Percentiles rank a stretch among this genome's conserved stretches.
Conservation (phyloP, 345 rosid genomes). For the Nephelium lappaceum region DNA sequence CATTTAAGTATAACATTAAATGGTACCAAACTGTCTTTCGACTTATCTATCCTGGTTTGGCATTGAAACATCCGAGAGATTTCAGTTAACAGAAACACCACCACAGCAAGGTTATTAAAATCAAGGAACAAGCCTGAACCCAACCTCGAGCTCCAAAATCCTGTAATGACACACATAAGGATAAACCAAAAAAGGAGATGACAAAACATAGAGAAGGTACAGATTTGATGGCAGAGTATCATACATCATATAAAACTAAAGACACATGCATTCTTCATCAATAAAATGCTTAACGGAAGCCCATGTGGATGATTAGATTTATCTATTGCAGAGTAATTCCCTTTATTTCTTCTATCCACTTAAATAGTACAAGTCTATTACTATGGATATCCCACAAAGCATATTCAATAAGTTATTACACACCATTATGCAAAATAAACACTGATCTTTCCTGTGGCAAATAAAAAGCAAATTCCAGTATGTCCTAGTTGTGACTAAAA, state of each 20-base stretch:
- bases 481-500: not conserved
- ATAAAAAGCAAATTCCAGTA: not conserved
- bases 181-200: not conserved
- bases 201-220: conserved; percentile 3
- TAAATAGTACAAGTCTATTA: not conserved
- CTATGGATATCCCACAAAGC: not conserved
- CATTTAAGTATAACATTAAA: conserved; percentile 18
- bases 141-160: conserved; percentile 32
- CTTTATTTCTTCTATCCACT: not conserved
- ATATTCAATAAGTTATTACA: not conserved
- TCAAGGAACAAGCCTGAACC: conserved; percentile 18
- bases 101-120: conserved; percentile 34
- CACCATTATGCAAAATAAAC: not conserved
- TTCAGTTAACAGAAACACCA: conserved; percentile 36
- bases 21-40: conserved; percentile 17
- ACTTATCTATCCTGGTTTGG: conserved; percentile 10
- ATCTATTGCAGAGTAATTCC: not conserved
- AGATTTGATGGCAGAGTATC: not conserved
- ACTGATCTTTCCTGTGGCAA: not conserved
- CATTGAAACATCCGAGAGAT: conserved; percentile 15
- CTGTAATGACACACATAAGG: conserved; percentile 41
- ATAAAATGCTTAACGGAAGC: not conserved
- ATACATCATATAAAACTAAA: not conserved
- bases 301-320: not conserved
- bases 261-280: not conserved